Base-by-base conservation (phyloP, 352 stramenopile genomes). In the Sclerospora graminicola region DNA sequence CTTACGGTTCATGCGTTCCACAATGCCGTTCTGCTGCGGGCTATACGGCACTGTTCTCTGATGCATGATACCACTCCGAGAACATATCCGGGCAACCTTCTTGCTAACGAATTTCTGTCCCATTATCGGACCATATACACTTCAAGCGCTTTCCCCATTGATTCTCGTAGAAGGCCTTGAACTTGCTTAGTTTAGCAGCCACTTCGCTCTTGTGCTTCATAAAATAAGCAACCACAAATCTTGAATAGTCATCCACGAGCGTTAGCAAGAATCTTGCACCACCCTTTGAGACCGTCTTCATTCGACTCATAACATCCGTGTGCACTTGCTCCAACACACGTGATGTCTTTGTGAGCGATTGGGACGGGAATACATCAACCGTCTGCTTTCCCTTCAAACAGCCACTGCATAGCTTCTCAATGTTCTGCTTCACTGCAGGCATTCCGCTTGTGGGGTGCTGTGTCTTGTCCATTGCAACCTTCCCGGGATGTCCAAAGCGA, bases 71-170 rank as follows among this genome's bases (percentile, higher is more conserved):
- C 34, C 33, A 10, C 21, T 21, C 3, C 32, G 15, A 0, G 4
- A 0, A 16, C 30, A 41, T 0, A 31, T 34, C 0, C 33, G 10
- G 0, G 30, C 34, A 9, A 63, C 44, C 11, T 18, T 28, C 28
- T 61, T 54, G 30, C 47, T 52, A 0, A 50, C 37, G 18, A 53
- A 48, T 16, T 39, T 66, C 53, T 5, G 39, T 42, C 7, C 57
- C 61, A 13, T 60, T 66, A 35, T 67, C 56, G 0, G 60, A 52
- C 0, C 51, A 29, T 10, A 65, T 30, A 0, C 26, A 40, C 6
- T 21, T 20, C 5, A 28, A 23, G 10, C 42, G 54, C 28, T 68
- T 40, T 1, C 32, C 42, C 20, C 21, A 26, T 6, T 26, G 21
- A n/a, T 26, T 26, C 21, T 26, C 53, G 6, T 46, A 44, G 0